Conservation (phyloP, 163 green algal genomes). For the Chlorella variabilis region DNA sequence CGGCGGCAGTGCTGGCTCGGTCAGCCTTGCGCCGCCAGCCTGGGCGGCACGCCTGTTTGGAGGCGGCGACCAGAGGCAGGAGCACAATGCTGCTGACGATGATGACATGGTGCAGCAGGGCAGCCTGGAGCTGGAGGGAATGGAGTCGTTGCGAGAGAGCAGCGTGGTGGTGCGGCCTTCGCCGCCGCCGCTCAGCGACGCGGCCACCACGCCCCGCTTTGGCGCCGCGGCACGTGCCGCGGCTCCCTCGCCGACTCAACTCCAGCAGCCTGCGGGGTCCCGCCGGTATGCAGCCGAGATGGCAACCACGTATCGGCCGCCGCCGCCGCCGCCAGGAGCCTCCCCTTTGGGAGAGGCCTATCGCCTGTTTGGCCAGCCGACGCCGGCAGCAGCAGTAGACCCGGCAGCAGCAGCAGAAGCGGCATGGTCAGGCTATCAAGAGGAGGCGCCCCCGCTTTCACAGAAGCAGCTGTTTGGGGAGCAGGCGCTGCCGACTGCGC, state of each 20-base stretch:
- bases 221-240: not conserved
- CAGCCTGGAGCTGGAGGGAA: not conserved
- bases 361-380: not conserved
- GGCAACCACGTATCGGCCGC: not conserved
- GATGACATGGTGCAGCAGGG: not conserved
- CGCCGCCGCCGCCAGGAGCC: not conserved
- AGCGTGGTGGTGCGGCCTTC: constrained; percentile 11
- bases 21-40: not conserved
- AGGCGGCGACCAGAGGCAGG: not conserved
- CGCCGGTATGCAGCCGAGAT: not conserved
- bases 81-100: not conserved
- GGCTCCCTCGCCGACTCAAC: not conserved
- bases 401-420: not conserved
- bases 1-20: not conserved
- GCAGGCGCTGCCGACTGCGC: not conserved
- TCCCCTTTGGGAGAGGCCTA: not conserved
- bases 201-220: not conserved
- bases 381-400: not conserved
- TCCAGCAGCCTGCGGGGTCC: not conserved
- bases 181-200: not conserved
- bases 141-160: constrained; percentile 6
- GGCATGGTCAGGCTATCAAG: not conserved
- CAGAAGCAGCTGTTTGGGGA: not conserved
- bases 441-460: not conserved
- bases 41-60: constrained; percentile 10